Percentiles rank a stretch among this genome's conserved stretches.
Conservation (phyloP, 2,329 filamentous ascomycete species). For the Neopestalotiopsis clavispora region DNA sequence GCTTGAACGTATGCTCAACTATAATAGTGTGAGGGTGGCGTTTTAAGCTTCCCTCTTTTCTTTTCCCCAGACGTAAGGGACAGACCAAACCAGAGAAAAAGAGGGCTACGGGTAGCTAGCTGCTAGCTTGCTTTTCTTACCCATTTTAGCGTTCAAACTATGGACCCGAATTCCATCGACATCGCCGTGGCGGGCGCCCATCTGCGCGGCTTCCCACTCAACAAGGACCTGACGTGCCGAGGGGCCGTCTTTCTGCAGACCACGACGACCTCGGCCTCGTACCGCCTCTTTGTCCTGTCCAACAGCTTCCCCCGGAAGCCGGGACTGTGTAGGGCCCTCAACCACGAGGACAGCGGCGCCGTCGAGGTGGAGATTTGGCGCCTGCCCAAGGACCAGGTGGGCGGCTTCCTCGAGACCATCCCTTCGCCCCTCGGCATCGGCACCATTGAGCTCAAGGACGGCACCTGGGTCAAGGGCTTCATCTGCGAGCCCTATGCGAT, state of each 20-base stretch:
- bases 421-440: constrained; percentile 41
- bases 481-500: constrained; percentile 42
- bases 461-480: constrained; percentile 40
- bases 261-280: constrained; percentile 32
- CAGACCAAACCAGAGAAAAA: neutral
- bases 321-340: constrained; percentile 34
- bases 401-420: constrained; percentile 38
- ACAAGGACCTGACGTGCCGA: constrained; percentile 37
- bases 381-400: constrained; percentile 34
- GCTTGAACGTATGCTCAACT: neutral
- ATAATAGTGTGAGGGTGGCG: neutral
- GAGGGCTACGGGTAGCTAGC: neutral
- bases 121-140: neutral
- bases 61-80: neutral
- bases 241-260: constrained; percentile 30
- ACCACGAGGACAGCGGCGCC: constrained; percentile 25
- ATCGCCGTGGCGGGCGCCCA: constrained; percentile 43
- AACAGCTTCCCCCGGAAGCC: constrained; percentile 31
- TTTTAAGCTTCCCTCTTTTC: neutral
- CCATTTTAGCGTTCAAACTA: neutral
- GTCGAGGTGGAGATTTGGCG: constrained; percentile 43
- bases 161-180: neutral
- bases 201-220: constrained; percentile 39
- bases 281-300: neutral
- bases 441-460: constrained; percentile 38